Evolutionary conservation across 345 rosid genomes (phyloP), one percentile per base, ranked within the genome.

Genomic region (Theobroma cacao): DNA sequence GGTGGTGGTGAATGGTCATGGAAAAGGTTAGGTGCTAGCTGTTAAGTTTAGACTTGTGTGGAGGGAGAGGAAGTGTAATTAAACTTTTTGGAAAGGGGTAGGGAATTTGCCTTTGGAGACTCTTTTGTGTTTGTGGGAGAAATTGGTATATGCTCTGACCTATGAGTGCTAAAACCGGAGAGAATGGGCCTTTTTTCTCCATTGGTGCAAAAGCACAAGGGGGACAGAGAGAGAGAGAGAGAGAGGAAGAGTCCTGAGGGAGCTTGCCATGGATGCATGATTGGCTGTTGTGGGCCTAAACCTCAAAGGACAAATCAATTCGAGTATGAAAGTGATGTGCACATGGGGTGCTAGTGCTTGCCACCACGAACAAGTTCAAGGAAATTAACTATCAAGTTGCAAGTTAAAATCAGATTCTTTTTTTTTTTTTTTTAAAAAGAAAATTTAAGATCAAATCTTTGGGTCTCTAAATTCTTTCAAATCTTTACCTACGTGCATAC

Each of bases 251-350:
- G 12, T 17, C 7, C 2, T 15, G 18, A n/a, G 52, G 41, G 50
- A 14, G 47, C 0, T 53, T 22, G 68, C 10, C 26, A 45, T 45
- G 18, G 38, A 13, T 70, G 74, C 74, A 7, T 56, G 74, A n/a
- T 77, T 76, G 61, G 79, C 30, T 76, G 80, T 75, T 77, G 84
- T 80, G 82, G 88, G 87, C 83, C 80, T 77, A 36, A 14, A 61
- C 20, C 59, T 60, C 59, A 14, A 24, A 50, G 69, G 75, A 77
- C 75, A 83, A 79, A 75, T 47, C 55, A 62, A 72, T 56, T 75
- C 62, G 66, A 63, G 38, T 36, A 36, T 47, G 89, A 86, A 82
- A 86, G 84, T 80, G 86, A 88, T 55, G 72, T 73, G 78, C 91
- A 89, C 91, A 86, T 89, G 91, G 75, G 53, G 64, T 48, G 74